Base-by-base conservation (phyloP, 371 early-diverging fungal species). In the Saksenaea vasiformis region DNA sequence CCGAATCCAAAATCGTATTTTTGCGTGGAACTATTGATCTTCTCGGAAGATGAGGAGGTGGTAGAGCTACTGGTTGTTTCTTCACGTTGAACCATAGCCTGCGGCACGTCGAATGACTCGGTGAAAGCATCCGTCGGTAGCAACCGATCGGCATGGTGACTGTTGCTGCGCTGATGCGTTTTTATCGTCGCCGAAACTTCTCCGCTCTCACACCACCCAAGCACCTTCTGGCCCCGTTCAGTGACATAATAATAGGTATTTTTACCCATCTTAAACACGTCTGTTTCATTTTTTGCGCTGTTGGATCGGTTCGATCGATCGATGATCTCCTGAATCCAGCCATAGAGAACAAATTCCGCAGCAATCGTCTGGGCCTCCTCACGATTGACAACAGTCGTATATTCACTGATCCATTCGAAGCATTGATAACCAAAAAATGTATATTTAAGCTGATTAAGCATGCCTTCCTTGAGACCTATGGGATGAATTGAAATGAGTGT, bases 321-420 rank as follows among this genome's bases (percentile, higher is more conserved):
- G 0, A 76, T 58, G 2, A 85, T 67, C 53, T 77, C 81, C 28
- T 69, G 70, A 43, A 91, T 83, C 79, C 89, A 88, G 2, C 80
- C 85, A 31, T 74, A 75, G 1, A 71, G 63, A 5, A 89, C 68
- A 77, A 90, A 86, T 57, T 83, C 80, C 26, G 77, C 70, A 5
- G 85, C 85, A 28, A 89, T 69, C 19, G 71, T 54, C 19, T 82
- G 69, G 0, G 88, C 85, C 60, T 91, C 91, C 54, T 85, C 81
- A 14, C 73, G 74, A 31, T 82, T 78, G 38, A 88, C 79, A 22
- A 83, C 85, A 0, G 86, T 80, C 0, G 88, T 83, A 57, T 86
- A 80, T 51, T 84, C 85, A 57, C 83, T 69, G 28, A 91, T 76
- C 89, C 89, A 90, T 34, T 86, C 89, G 62, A 71, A 71, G 38